A percentile compares a stretch with the other conserved stretches of the same genome.
phyloP scores from a whole-genome alignment of 495 filamentous ascomycete species.

The Pseudoneurospora amorphoporcata region DNA sequence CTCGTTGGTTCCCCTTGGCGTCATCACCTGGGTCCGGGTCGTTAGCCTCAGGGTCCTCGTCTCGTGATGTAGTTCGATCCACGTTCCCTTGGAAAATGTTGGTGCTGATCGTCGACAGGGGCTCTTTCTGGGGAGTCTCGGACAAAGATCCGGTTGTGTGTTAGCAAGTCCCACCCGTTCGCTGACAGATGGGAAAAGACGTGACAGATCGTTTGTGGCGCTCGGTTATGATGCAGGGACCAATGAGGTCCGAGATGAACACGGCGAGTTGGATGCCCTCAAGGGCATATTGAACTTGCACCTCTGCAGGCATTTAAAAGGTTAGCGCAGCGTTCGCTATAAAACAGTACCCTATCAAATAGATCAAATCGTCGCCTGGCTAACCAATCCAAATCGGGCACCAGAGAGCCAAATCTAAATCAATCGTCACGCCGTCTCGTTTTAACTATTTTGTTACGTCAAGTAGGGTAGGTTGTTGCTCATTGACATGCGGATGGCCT shows the following conservation, averaged over 20 bases:
- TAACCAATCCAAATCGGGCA: too few species aligned
- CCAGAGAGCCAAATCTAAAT: too few species aligned
- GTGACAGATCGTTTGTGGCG: not conserved
- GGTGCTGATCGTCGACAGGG: not conserved
- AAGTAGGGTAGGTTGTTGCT: too few species aligned
- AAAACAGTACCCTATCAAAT: too few species aligned
- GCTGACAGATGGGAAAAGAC: not conserved
- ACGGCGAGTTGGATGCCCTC: not conserved
- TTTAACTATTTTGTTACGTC: too few species aligned
- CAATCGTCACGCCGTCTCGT: too few species aligned
- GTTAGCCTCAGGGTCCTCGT: not conserved
- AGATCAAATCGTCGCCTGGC: too few species aligned
- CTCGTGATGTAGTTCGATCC: not conserved
- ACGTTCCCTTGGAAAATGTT: not conserved
- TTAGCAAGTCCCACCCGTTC: not conserved
- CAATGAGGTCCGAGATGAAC: not conserved
- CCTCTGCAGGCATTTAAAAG: too few species aligned
- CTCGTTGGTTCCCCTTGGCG: not conserved
- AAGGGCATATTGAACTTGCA: too few species aligned
- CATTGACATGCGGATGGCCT: too few species aligned
- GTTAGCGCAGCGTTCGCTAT: too few species aligned
- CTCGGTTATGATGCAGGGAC: not conserved
- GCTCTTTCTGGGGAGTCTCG: not conserved
- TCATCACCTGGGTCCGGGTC: not conserved
- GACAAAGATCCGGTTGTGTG: not conserved